Percentiles rank a stretch among this genome's conserved stretches.
Conservation (phyloP, 768 basidiomycete species). For the Mrakia frigida region DNA sequence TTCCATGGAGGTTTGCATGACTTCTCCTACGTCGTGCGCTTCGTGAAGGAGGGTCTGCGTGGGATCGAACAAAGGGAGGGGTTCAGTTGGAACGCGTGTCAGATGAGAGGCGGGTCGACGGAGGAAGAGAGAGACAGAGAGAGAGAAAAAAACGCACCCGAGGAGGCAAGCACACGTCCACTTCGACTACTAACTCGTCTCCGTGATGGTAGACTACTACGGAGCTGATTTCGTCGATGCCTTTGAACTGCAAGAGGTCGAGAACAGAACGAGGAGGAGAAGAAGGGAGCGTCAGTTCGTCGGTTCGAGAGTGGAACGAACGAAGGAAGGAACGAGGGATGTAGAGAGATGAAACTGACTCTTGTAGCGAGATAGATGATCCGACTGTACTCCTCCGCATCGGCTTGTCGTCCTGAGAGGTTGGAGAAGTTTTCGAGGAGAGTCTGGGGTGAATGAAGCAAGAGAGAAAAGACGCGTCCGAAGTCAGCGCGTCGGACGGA, state of each 20-base stretch:
- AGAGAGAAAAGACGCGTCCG: too few relatives aligned
- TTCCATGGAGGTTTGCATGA: conserved; percentile 27
- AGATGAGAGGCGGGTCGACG: too few relatives aligned
- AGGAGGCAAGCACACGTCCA: conserved; percentile 31
- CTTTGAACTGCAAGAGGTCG: conserved; percentile 21
- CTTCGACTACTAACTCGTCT: conserved; percentile 20
- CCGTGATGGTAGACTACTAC: conserved; percentile 28
- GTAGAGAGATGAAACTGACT: background rate
- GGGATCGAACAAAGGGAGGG: too few relatives aligned
- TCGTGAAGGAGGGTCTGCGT: conserved; percentile 19
- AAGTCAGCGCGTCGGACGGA: background rate
- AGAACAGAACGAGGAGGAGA: too few relatives aligned
- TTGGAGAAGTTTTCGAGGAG: conserved; percentile 30
- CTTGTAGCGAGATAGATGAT: conserved; percentile 29
- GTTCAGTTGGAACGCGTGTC: too few relatives aligned
- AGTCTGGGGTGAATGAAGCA: background rate
- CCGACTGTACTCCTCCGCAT: conserved; percentile 6
- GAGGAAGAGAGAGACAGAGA: background rate
- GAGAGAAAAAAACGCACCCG: background rate
- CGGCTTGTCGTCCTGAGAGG: conserved; percentile 21
- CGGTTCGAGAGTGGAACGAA: background rate
- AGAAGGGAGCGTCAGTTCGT: too few relatives aligned
- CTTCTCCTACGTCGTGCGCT: conserved; percentile 32
- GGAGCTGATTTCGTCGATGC: background rate
- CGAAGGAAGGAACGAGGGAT: background rate